phyloP scores from a whole-genome alignment of 768 basidiomycete species.

The Boletus barrowsii region DNA sequence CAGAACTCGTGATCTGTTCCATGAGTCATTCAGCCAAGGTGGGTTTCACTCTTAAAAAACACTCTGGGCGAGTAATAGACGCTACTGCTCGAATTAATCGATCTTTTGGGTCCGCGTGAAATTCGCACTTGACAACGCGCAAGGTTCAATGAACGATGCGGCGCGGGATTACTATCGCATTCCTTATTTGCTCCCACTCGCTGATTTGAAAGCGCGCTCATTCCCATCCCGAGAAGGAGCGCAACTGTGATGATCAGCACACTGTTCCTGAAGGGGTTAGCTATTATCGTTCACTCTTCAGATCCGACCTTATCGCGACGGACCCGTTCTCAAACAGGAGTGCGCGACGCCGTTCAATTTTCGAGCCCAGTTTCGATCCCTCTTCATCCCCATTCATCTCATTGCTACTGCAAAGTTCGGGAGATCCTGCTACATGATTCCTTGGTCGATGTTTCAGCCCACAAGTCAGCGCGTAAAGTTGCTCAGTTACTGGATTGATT shows the following conservation, averaged over 20 bases:
- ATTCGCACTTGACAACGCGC: neutral
- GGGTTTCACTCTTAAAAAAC: neutral
- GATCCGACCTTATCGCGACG: conserved; percentile 23
- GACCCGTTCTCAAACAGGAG: conserved; percentile 3
- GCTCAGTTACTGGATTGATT: neutral
- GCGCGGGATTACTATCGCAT: neutral
- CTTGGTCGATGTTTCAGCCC: conserved; percentile 3
- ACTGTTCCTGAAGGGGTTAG: conserved; percentile 8
- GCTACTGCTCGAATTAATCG: neutral
- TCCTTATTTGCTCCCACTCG: neutral
- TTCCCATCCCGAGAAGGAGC: neutral
- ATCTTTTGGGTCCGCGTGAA: neutral
- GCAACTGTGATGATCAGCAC: conserved; percentile 11
- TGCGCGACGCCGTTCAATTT: conserved; percentile 15
- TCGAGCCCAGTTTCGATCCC: conserved; percentile 2
- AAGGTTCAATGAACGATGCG: neutral
- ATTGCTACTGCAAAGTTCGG: neutral
- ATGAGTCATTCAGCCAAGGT: neutral
- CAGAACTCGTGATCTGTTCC: neutral
- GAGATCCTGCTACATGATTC: neutral
- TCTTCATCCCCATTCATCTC: conserved; percentile 5
- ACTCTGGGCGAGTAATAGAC: neutral
- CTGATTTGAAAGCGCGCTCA: conserved; percentile 1
- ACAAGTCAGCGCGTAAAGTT: neutral
- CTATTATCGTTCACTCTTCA: conserved; percentile 1